Evolutionary conservation across 177 flowering plant genomes (phyloP), one percentile per base, ranked within the genome.

Genomic region (Tripterygium wilfordii): DNA sequence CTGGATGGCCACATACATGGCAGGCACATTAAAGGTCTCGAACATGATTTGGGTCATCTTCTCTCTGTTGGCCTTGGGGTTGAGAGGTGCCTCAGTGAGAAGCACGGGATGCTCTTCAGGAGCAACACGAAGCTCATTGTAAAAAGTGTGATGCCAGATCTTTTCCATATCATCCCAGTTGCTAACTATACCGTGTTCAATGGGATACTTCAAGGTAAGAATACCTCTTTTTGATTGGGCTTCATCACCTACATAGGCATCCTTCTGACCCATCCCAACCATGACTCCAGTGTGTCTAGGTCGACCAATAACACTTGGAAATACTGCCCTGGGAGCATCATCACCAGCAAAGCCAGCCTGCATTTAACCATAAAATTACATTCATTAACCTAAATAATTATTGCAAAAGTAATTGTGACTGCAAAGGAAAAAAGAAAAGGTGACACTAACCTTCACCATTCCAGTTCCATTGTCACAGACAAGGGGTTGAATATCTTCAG

Each of bases 391-490:
- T n/a, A n/a, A n/a, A n/a, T n/a, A n/a, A n/a, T n/a, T n/a, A n/a
- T n/a, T n/a, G n/a, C n/a, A n/a, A n/a, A n/a, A n/a, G n/a, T n/a
- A n/a, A n/a, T n/a, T n/a, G n/a, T n/a, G n/a, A n/a, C n/a, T n/a
- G n/a, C n/a, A n/a, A n/a, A n/a, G n/a, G n/a, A n/a, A 25, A 3
- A 29, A 9, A 25, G 2, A 8, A 35, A n/a, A 32, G 13, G 23
- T 48, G 5, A 2, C 14, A 58, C 79, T 44, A 28, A 78, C 83
- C 80, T 75, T 78, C 29, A 78, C 80, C 84, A 78, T 78, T 64
- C 84, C 84, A 36, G 81, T 78, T 35, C 84, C 84, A 73, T 78
- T 78, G 58, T 78, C 81, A 48, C 80, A 71, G 38, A 79, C 81
- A 45, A 79, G 77, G 40, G 81, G 84, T 49, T 76, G 84, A 53